Evolutionary conservation across 345 rosid genomes (phyloP).

Genomic region (Cardamine occulta): DNA sequence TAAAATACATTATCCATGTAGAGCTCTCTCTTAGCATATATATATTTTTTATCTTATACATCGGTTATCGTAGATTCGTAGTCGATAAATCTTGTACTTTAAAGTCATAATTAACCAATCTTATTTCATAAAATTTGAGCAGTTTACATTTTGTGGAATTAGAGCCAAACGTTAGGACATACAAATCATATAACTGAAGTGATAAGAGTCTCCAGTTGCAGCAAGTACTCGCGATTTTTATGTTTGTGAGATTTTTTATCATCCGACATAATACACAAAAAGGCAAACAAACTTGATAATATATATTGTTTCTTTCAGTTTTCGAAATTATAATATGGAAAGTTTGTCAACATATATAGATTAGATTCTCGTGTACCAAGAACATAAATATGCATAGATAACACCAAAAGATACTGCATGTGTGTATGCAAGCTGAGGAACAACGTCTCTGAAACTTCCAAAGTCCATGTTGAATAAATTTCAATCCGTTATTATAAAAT

Average conservation of each 20-base stretch:
- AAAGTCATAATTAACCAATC: neutral
- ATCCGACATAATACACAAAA: slow-evolving; percentile 23
- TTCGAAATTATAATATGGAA: neutral
- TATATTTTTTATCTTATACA: neutral
- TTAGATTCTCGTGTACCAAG: slow-evolving; percentile 42
- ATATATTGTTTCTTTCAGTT: slow-evolving; percentile 1
- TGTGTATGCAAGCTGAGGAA: slow-evolving; percentile 47
- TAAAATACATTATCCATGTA: neutral
- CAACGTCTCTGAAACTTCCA: slow-evolving; percentile 40
- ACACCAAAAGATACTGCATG: slow-evolving; percentile 46
- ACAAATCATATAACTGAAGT: neutral
- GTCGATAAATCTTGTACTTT: neutral
- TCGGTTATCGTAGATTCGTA: neutral
- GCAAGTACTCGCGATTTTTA: slow-evolving; percentile 9
- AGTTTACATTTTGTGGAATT: neutral
- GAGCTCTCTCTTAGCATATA: neutral
- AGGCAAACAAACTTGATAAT: slow-evolving; percentile 25
- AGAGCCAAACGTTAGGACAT: neutral
- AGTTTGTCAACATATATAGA: slow-evolving; percentile 38
- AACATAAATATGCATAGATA: slow-evolving; percentile 40
- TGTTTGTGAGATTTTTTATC: neutral
- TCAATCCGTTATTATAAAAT: slow-evolving; percentile 18
- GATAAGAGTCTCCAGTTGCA: neutral
- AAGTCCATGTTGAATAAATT: slow-evolving; percentile 43
- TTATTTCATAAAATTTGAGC: slow-evolving; percentile 3